Base-by-base conservation (phyloP, 2,329 filamentous ascomycete species). In the Septoria linicola region DNA sequence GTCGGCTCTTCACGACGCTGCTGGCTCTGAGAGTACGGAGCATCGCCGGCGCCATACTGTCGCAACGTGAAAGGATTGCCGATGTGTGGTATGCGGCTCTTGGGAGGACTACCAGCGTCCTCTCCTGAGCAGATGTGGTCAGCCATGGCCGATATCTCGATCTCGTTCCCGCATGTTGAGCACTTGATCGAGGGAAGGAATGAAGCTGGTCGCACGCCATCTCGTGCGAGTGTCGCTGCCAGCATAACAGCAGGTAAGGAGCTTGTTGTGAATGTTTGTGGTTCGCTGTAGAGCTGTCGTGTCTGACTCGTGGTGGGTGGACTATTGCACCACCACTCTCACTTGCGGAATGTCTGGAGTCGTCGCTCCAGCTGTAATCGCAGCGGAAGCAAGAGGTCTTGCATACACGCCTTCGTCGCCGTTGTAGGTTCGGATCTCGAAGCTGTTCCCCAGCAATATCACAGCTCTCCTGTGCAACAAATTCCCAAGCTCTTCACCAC, bases 181-280 rank as follows among this genome's bases (percentile, higher is more conserved):
- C 89, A 95, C 77, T 92, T 95, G 72, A 95, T 88, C 19, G 84
- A 84, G 65, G 89, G 88, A 75, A 93, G 76, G 59, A 91, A 82
- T 70, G 80, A 79, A 68, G 82, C 85, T 68, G 83, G 79, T 66
- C 83, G 77, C 62, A 76, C 76, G 50, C 66, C 59, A 23, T 54
- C 53, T 41, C 51, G 47, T 42, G 58, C 51, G 36, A 63, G 50
- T n/a, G 63, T 51, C 34, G 61, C 59, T 42, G 62, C 63, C 43
- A 66, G 53, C 65, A 67, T 67, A 25, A 47, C 44, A 47, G 35
- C 44, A 31, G 21, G 34, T 17, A 20, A 13, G 37, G 17, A 17
- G 17, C 35, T 31, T 17, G 37, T 3, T 23, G 31, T 35, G 14
- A 13, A 20, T 31, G 19, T 35, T 19, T 37, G 46, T 36, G 17